These are phyloP conservation scores for Apium graveolens DNA, from an alignment of 129 eudicot genomes.

Conservation along the genomic window DNA sequence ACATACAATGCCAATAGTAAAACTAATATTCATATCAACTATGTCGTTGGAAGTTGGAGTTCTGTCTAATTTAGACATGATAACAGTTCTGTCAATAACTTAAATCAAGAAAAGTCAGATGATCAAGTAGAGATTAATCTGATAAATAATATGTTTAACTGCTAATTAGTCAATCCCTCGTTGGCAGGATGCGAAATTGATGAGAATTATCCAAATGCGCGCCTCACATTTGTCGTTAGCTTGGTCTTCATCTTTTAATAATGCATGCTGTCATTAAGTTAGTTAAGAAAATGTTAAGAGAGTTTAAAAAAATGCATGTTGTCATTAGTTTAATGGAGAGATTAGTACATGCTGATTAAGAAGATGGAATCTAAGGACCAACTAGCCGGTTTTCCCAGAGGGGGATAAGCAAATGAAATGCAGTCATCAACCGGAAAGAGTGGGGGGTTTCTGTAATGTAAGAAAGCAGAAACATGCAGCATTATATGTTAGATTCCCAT, in stretches of 20 bases:
- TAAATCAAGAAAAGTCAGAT: neutral
- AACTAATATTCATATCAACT: neutral
- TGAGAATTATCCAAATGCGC: conserved; percentile 14
- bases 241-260: neutral
- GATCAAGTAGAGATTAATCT: neutral
- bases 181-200: conserved; percentile 1
- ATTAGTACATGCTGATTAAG: neutral
- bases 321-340: neutral
- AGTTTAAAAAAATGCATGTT: neutral
- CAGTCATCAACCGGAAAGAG: conserved; percentile 14
- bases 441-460: conserved; percentile 11
- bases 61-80: neutral
- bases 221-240: conserved; percentile 15
- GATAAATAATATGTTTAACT: neutral
- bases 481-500: conserved; percentile 14
- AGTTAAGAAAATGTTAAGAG: neutral
- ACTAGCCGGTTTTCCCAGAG: neutral
- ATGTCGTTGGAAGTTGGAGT: neutral
- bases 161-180: neutral
- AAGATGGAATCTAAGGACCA: neutral
- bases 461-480: conserved; percentile 16
- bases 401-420: conserved; percentile 11
- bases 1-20: neutral
- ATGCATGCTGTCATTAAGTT: neutral
- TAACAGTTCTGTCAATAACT: neutral